Evolutionary conservation across 202 grass and related monocot species (phyloP), one percentile per base, ranked within the genome.

Genomic region (Carex arenaria): DNA sequence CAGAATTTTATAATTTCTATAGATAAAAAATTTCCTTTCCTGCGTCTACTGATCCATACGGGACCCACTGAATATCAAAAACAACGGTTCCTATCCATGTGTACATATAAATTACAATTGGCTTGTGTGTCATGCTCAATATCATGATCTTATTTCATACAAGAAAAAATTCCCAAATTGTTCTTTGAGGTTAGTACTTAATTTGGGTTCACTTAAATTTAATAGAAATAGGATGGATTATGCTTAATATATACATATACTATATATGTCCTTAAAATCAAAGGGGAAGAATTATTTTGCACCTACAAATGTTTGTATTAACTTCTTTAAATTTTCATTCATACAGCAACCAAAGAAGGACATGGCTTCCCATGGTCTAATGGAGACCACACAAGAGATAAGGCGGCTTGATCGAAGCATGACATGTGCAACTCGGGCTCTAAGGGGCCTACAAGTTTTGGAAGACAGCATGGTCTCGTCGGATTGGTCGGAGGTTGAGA

Each of bases 371-470:
- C 36, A 52, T n/a, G 18, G 65, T 15, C 3, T 36, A 10, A 64
- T 12, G 10, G 62, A 4, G 3, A 31, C 47, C 63, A 34, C 12
- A 47, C 8, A 56, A 55, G 64, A 74, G 22, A 7, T 28, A 85
- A 67, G 64, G 38, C 64, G 31, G 82, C 89, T 97, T 4, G 84
- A 94, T 52, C 28, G 92, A 74, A 97, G 78, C 87, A 90, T 88
- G 84, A 93, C 88, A 4, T 82, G 83, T 38, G 87, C 92, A 4
- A 65, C 85, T 0, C 15, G 74, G n/a, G 92, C 90, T 34, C 79
- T 97, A 11, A 52, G 89, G 65, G 92, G 94, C 3, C 85, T 97
- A 53, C 94, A 90, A 54, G 94, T 97, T 80, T 87, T 97, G 6
- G 85, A 89, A 65, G 83, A 91, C 71, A 87, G 85, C 31, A 87